These are phyloP conservation scores for Drosera spatulata DNA, from an alignment of 179 eudicot species.

Conservation along the genomic window DNA sequence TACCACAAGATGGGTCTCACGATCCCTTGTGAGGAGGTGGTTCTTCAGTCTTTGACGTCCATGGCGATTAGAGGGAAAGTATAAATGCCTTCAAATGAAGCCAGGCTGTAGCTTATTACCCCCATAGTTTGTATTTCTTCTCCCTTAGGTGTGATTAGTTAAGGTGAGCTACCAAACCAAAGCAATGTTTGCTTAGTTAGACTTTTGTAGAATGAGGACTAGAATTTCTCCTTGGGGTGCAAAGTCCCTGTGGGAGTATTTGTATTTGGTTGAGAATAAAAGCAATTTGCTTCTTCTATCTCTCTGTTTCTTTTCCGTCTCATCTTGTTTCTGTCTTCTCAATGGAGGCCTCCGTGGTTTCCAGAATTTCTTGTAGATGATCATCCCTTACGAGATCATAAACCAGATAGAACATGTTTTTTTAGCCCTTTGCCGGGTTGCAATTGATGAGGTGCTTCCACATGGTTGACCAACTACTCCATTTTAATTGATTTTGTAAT, in stretches of 20 bases:
- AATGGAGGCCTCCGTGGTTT: too few species aligned
- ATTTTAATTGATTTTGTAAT: too few species aligned
- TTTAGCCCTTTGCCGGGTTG: too few species aligned
- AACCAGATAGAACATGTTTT: too few species aligned
- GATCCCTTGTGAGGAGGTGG: constrained; percentile 70
- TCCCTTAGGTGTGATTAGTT: not conserved
- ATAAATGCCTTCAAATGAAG: constrained; percentile 17
- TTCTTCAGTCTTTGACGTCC: constrained; percentile 55
- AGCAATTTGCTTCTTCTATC: not conserved
- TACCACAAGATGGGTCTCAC: constrained; percentile 72
- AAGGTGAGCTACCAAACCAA: not conserved
- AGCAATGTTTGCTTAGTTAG: constrained; percentile 11
- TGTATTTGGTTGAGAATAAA: not conserved
- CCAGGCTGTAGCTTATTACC: not conserved
- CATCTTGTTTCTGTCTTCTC: too few species aligned
- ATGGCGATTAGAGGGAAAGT: constrained; percentile 38
- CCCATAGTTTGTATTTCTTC: too few species aligned
- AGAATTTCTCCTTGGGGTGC: constrained; percentile 17
- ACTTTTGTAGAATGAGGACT: constrained; percentile 1
- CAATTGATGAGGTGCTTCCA: too few species aligned
- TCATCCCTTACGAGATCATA: too few species aligned
- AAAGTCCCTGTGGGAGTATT: not conserved
- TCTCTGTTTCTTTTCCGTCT: not conserved
- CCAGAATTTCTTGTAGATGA: too few species aligned
- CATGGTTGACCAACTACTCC: too few species aligned